A percentile compares a stretch with the other conserved stretches of the same genome.
Conservation (phyloP, 495 filamentous ascomycete genomes). For the Ascodesmis nigricans region DNA sequence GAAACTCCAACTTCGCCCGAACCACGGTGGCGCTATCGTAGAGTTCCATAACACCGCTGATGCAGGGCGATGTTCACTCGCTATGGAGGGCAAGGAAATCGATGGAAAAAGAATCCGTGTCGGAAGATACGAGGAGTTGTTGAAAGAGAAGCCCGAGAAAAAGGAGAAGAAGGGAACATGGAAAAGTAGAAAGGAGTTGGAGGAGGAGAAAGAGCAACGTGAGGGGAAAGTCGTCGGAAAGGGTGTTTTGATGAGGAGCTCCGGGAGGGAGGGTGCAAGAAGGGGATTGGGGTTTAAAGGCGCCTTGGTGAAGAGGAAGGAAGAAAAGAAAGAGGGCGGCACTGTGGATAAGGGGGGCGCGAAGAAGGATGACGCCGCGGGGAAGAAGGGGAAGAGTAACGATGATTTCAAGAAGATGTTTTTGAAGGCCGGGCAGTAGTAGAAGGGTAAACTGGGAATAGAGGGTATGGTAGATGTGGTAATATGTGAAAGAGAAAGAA, state of each 20-base stretch:
- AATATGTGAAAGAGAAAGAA: too few species aligned
- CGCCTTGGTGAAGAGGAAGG: slow-evolving; percentile 27
- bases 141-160: slow-evolving; percentile 35
- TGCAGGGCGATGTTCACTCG: slow-evolving; percentile 53
- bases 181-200: slow-evolving; percentile 27
- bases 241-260: slow-evolving; percentile 3
- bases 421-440: slow-evolving; percentile 18
- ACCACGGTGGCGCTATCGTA: slow-evolving; percentile 69
- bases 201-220: slow-evolving; percentile 28
- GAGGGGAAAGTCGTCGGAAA: slow-evolving; percentile 4
- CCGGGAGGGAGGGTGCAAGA: slow-evolving; percentile 16
- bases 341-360: slow-evolving; percentile 9
- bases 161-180: slow-evolving; percentile 28
- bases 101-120: slow-evolving; percentile 41
- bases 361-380: slow-evolving; percentile 12
- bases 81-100: slow-evolving; percentile 50
- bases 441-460: too few species aligned
- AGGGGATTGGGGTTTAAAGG: slow-evolving; percentile 28
- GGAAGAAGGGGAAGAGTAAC: slow-evolving; percentile 49
- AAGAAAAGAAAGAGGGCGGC: slow-evolving; percentile 30
- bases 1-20: slow-evolving; percentile 46
- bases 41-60: slow-evolving; percentile 50
- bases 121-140: slow-evolving; percentile 47
- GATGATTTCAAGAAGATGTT: slow-evolving; percentile 74
- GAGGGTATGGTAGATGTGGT: too few species aligned